Base-by-base conservation (phyloP, 1,284 basidiomycete species). In the Irpex lacteus region DNA sequence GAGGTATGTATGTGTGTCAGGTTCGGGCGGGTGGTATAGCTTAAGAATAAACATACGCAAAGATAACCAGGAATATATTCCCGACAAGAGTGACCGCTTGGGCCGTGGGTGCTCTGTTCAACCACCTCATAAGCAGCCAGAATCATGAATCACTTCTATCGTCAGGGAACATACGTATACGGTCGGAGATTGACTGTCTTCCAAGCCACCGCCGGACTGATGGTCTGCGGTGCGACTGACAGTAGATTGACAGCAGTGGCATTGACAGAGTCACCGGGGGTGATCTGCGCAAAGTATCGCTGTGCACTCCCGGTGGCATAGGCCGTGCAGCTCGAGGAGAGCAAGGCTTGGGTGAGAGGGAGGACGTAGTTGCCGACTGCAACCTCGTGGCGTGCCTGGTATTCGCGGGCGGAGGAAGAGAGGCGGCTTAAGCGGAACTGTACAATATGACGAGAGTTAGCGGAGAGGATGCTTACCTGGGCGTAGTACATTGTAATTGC, bases 41-140 rank as follows among this genome's bases (percentile, higher is more conserved):
- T 3, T 2, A 36, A 9, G 54, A 34, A 36, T 13, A 18, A 18
- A 71, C 74, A 65, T 73, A 80, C 65, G 78, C 67, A 19, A 79
- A 72, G 52, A 86, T 84, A 68, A 78, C 74, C 66, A 84, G 72
- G 74, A 84, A 85, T 61, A 85, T 79, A 59, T 80, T 73, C 9
- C 80, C 84, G 55, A 85, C 82, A 15, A 85, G 78, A 1, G 82
- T 81, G 53, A 83, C 80, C 0, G 85, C 85, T 18, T 78, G 76
- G 0, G 83, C 82, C 6, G 83, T 80, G 1, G 83, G 80, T 36
- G 80, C 75, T 15, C 70, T 72, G 36, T 2, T n/a, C 5, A 13
- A 18, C 36, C 18, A 55, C 18, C 3, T 9, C n/a, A 8, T 26
- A 6, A 19, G 15, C 63, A 40, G 21, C 21, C 21, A 21, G 21